Conservation (phyloP, 2,329 filamentous ascomycete species). For the Dothideomycetidae sp. region DNA sequence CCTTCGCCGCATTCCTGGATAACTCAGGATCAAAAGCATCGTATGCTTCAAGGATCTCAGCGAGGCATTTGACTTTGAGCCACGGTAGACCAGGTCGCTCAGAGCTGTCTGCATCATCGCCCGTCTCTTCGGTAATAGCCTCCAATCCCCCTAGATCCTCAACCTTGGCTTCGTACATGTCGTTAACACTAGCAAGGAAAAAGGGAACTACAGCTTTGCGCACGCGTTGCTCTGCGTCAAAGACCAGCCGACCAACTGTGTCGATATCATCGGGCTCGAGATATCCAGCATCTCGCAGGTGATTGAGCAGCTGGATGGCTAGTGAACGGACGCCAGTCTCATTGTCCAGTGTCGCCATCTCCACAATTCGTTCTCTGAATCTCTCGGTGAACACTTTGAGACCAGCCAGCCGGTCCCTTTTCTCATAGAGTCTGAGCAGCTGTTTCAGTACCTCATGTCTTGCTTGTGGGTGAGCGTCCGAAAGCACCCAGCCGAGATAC, state of each 20-base stretch:
- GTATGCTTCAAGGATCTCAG: slow-evolving; percentile 69
- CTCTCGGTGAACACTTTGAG: slow-evolving; percentile 86
- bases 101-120: slow-evolving; percentile 53
- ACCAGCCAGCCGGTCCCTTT: slow-evolving; percentile 59
- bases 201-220: slow-evolving; percentile 82
- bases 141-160: slow-evolving; percentile 77
- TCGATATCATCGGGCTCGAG: slow-evolving; percentile 88
- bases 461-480: slow-evolving; percentile 59
- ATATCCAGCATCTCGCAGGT: slow-evolving; percentile 68
- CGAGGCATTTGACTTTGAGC: slow-evolving; percentile 84
- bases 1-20: slow-evolving; percentile 32
- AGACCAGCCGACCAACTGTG: slow-evolving; percentile 70
- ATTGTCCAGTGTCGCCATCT: slow-evolving; percentile 79
- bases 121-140: slow-evolving; percentile 59
- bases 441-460: slow-evolving; percentile 80
- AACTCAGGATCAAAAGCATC: slow-evolving; percentile 47
- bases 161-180: slow-evolving; percentile 62
- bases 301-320: slow-evolving; percentile 68
- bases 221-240: slow-evolving; percentile 71
- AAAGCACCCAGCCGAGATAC: slow-evolving; percentile 91
- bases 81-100: slow-evolving; percentile 56
- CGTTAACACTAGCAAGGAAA: slow-evolving; percentile 75
- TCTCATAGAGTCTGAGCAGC: slow-evolving; percentile 62
- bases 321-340: slow-evolving; percentile 68
- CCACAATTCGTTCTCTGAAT: slow-evolving; percentile 73